phyloP scores from a whole-genome alignment of 495 filamentous ascomycete species.

The Letharia columbiana region DNA sequence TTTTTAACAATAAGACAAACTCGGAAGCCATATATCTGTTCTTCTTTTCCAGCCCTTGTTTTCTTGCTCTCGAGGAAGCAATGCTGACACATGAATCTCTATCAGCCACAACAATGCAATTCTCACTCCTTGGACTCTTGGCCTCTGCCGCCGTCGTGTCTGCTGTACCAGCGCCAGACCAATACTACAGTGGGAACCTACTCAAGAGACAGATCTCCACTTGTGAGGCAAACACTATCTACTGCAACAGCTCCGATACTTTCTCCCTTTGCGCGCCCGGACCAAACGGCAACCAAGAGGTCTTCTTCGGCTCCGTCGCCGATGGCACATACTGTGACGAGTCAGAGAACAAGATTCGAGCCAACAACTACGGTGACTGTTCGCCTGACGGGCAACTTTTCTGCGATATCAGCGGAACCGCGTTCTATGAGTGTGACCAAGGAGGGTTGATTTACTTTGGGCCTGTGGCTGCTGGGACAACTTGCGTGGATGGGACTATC shows the following conservation, averaged over 20 bases:
- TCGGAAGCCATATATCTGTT: neutral
- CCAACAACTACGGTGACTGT: slow-evolving; percentile 1
- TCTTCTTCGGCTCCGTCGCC: neutral
- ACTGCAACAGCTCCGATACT: neutral
- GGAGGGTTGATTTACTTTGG: neutral
- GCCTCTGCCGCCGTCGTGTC: neutral
- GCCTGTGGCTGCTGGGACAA: neutral
- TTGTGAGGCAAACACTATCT: neutral
- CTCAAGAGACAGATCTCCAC: neutral
- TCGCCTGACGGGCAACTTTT: slow-evolving; percentile 1
- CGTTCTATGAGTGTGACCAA: neutral
- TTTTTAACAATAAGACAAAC: neutral
- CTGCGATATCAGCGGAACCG: neutral
- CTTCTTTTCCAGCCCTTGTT: neutral
- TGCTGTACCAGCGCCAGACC: neutral
- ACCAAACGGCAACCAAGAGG: neutral
- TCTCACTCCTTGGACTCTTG: neutral
- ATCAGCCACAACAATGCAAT: neutral
- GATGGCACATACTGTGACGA: slow-evolving; percentile 1
- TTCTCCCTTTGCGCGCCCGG: neutral
- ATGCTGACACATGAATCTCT: neutral
- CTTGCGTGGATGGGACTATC: neutral
- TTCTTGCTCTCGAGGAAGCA: neutral
- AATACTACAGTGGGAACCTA: neutral
- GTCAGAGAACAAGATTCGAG: neutral